Evolutionary conservation across 441 rosid species (phyloP), one percentile per base, ranked within the genome.

Genomic region (Gossypium laxum): DNA sequence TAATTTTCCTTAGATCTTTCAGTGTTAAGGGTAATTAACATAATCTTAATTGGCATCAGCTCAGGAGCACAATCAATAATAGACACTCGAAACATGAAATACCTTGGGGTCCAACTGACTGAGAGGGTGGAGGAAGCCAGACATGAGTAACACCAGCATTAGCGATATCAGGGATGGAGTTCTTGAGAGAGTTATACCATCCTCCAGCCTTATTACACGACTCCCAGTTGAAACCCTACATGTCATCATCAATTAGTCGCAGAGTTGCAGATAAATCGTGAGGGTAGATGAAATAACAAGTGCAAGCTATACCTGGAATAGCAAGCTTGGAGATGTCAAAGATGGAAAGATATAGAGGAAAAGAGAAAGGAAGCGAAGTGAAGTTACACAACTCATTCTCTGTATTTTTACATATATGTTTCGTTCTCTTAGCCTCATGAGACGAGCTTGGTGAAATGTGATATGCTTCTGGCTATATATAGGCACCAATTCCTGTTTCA

Each of bases 101-200:
- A 86, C 92, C 88, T 79, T 84, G 67, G 0, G 76, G 74, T 3
- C 78, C 71, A 66, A 19, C 86, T 0, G 89, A 86, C 5, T 86
- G 91, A 38, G 89, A 86, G 0, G 91, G 71, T 0, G 91, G 91
- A 47, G 91, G 91, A 75, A 86, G 89, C 93, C 91, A 84, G 51
- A 88, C 88, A 72, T 82, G 89, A 47, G 93, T 80, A 22, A 85
- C 70, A 54, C 86, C 85, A 14, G 87, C 86, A 14, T 28, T 72
- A 48, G 87, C 87, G 66, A 86, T 69, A 28, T 86, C 89, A 47
- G 86, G 80, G 45, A 82, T 65, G 11, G 65, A 58, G 71, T 69
- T 84, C 62, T 79, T 82, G 19, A 88, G 81, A 8, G 77, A 80
- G 34, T 84, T 88, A 81, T 86, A 85, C 89, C 87, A 86, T 65